A percentile compares a stretch with the other conserved stretches of the same genome.
Conservation (phyloP, 1,284 basidiomycete species). For the Leccinum cinnamomeum region DNA sequence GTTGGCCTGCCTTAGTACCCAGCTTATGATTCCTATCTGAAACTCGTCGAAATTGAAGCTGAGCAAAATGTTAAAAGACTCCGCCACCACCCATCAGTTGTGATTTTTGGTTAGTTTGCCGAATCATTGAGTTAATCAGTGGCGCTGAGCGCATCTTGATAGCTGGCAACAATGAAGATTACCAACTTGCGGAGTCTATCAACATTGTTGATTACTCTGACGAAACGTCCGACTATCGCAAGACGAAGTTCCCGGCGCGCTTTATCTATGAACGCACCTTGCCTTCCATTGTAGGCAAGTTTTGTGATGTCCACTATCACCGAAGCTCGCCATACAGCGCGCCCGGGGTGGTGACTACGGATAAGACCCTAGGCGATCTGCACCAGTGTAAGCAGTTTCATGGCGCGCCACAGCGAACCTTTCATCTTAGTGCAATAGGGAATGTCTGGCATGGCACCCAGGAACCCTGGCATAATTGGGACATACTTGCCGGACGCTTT, state of each 20-base stretch:
- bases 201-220: constrained; percentile 82
- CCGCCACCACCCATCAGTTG: constrained; percentile 75
- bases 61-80: constrained; percentile 73
- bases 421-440: constrained; percentile 44
- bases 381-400: constrained; percentile 68
- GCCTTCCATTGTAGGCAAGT: constrained; percentile 65
- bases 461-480: constrained; percentile 90
- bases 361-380: constrained; percentile 78
- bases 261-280: constrained; percentile 85
- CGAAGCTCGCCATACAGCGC: constrained; percentile 86
- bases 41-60: constrained; percentile 68
- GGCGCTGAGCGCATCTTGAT: constrained; percentile 8
- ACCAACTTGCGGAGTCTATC: constrained; percentile 72
- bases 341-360: constrained; percentile 68
- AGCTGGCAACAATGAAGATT: constrained; percentile 93
- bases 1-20: constrained; percentile 54
- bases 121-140: neutral
- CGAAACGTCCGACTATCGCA: constrained; percentile 76
- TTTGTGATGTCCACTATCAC: constrained; percentile 77
- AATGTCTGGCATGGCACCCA: constrained; percentile 91
- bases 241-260: constrained; percentile 83
- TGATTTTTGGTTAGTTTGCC: constrained; percentile 69
- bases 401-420: no score
- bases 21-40: constrained; percentile 69
- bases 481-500: constrained; percentile 80